Percentiles rank a stretch among this genome's conserved stretches.
These are phyloP conservation scores for Mitragyna speciosa DNA, from an alignment of 257 asterid species.

Conservation along the genomic window DNA sequence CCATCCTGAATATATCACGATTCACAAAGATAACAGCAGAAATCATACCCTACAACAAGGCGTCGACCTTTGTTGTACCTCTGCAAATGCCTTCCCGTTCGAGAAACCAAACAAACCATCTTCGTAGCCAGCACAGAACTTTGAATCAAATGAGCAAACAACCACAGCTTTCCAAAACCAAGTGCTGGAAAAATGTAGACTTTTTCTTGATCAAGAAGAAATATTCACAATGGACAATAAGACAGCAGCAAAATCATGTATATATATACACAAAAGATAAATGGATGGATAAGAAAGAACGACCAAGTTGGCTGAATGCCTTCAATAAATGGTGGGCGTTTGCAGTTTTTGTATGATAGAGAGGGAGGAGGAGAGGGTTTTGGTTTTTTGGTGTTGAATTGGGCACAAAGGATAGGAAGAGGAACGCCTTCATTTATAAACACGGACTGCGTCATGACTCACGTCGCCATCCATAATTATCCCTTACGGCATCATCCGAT, in stretches of 20 bases:
- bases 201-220: not conserved
- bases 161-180: not conserved
- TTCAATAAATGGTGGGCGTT: conserved; percentile 23
- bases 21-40: not conserved
- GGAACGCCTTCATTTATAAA: not conserved
- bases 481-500: not conserved
- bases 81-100: conserved; percentile 72
- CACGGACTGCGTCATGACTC: conserved; percentile 16
- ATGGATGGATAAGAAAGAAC: conserved; percentile 20
- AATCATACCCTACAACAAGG: conserved; percentile 60
- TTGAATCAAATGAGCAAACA: not conserved
- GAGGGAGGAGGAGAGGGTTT: not conserved
- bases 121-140: not conserved
- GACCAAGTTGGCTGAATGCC: not conserved
- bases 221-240: not conserved
- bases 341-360: not conserved
- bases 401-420: not conserved
- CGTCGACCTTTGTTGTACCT: conserved; percentile 61
- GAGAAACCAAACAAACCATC: conserved; percentile 52
- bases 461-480: conserved; percentile 8
- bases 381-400: not conserved
- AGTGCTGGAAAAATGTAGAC: not conserved
- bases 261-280: not conserved
- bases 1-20: too few species aligned
- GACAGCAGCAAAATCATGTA: not conserved